These are phyloP conservation scores for Hypoxylon sp. DNA, from an alignment of 2,329 filamentous ascomycete species.

Conservation along the genomic window DNA sequence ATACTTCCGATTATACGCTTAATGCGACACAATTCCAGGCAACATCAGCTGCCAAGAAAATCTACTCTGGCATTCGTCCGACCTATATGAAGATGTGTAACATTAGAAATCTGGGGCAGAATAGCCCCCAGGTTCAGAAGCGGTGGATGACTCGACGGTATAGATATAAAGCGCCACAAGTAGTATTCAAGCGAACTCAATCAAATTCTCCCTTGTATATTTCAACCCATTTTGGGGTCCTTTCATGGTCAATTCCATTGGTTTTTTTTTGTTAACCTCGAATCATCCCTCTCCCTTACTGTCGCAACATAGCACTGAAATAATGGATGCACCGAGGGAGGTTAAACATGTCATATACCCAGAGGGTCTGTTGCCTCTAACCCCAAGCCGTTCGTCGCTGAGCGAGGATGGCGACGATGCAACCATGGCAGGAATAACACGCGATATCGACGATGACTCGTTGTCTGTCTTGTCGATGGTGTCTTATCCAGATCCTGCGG, in stretches of 20 bases:
- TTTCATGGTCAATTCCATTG: neutral
- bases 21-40: conserved; percentile 28
- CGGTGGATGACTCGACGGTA: conserved; percentile 12
- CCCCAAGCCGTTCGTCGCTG: conserved; percentile 16
- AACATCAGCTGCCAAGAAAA: conserved; percentile 20
- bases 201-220: conserved; percentile 2
- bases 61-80: conserved; percentile 8
- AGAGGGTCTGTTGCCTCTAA: conserved; percentile 15
- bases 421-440: conserved; percentile 20
- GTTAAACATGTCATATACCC: conserved; percentile 7
- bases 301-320: neutral
- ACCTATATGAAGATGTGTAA: conserved; percentile 6
- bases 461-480: conserved; percentile 33
- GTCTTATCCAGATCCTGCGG: conserved; percentile 29
- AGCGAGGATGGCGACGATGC: conserved; percentile 22
- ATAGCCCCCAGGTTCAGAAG: conserved; percentile 14
- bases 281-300: neutral
- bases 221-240: neutral
- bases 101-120: neutral
- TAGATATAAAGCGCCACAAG: conserved; percentile 19
- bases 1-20: conserved; percentile 8
- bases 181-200: neutral
- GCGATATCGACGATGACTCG: conserved; percentile 27
- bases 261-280: neutral
- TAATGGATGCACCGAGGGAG: conserved; percentile 24